A percentile compares a stretch with the other conserved stretches of the same genome.
phyloP scores from a whole-genome alignment of 345 rosid species.

The Rhodamnia argentea region DNA sequence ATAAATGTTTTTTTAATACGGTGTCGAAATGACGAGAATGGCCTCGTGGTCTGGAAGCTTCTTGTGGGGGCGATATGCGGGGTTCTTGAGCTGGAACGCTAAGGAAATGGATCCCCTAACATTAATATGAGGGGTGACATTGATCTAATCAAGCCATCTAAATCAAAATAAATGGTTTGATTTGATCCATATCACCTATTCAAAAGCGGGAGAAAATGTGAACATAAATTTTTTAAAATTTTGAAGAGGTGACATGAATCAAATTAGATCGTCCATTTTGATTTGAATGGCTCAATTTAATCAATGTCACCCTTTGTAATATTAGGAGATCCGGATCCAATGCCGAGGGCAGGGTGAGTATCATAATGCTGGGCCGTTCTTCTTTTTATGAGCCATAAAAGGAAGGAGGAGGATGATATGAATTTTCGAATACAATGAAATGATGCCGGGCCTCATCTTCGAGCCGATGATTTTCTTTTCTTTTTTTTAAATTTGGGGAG shows the following conservation, averaged over 20 bases:
- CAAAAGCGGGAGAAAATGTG: no score
- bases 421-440: background rate
- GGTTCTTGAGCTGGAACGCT: background rate
- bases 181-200: no score
- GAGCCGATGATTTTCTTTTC: background rate
- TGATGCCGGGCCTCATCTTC: background rate
- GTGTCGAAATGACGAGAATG: background rate
- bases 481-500: background rate
- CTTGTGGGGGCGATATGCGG: background rate
- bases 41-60: background rate
- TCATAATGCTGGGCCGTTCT: accelerated
- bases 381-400: background rate
- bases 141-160: no score
- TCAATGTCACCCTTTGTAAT: no score
- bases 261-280: no score
- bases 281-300: no score
- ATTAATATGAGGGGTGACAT: no score
- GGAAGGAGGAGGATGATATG: background rate
- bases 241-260: no score
- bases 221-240: no score
- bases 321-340: no score
- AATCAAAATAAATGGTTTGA: no score
- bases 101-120: no score
- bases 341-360: background rate
- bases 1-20: background rate